Evolutionary conservation across 805 yeast genomes (phyloP).

Genomic region (Ogataea paraovalis): DNA sequence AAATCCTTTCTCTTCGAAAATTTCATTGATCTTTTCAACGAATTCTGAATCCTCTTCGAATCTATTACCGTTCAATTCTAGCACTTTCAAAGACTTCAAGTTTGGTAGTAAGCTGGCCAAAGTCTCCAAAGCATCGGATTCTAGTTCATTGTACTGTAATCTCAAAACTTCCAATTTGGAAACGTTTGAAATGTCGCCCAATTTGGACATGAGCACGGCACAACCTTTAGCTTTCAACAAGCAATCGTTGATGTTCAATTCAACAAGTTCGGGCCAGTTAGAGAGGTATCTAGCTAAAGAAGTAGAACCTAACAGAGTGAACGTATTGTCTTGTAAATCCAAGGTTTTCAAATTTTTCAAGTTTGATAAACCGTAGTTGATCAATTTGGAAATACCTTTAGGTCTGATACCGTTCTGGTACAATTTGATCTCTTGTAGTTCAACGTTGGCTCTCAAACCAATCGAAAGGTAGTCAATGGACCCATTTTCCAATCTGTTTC

Average conservation of each 20-base stretch:
- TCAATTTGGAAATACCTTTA: constrained; percentile 74
- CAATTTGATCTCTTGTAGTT: constrained; percentile 59
- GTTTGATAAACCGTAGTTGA: constrained; percentile 64
- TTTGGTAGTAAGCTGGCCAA: constrained; percentile 51
- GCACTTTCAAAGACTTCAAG: constrained; percentile 54
- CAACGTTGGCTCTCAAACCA: constrained; percentile 75
- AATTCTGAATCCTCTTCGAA: constrained; percentile 83
- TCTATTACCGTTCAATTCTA: constrained; percentile 92
- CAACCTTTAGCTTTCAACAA: constrained; percentile 79
- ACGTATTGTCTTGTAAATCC: constrained; percentile 94
- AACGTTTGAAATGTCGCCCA: constrained; percentile 31
- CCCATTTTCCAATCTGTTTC: constrained; percentile 96
- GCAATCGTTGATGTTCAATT: constrained; percentile 86
- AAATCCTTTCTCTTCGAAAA: constrained; percentile 67
- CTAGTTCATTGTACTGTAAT: constrained; percentile 87
- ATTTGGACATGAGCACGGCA: constrained; percentile 44
- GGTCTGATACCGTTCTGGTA: constrained; percentile 98
- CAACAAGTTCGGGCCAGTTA: constrained; percentile 64
- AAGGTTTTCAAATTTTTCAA: constrained; percentile 60
- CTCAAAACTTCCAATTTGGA: constrained; percentile 53
- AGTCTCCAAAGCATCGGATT: constrained; percentile 55
- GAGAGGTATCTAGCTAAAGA: constrained; percentile 59
- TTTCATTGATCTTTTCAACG: constrained; percentile 53
- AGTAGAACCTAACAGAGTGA: constrained; percentile 64
- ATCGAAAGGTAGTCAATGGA: constrained; percentile 80